Conservation (phyloP, 1,139 yeast genomes). For the Candida pseudoviswanathii region DNA sequence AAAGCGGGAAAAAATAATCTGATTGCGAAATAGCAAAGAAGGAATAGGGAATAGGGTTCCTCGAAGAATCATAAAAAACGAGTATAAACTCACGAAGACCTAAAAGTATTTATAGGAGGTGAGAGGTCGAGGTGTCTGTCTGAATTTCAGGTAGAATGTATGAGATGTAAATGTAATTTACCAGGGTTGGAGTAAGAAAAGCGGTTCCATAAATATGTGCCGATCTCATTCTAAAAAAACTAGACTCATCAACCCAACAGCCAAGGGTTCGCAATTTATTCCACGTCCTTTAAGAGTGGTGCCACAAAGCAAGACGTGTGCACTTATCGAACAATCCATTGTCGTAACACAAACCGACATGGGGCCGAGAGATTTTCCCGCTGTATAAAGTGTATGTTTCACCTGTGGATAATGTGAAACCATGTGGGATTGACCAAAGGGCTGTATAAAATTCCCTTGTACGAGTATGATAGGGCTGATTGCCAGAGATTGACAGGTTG, state of each 20-base stretch:
- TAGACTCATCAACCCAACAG: background rate
- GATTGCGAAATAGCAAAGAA: background rate
- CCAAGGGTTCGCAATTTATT: slow-evolving; percentile 1
- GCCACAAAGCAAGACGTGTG: background rate
- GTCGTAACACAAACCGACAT: background rate
- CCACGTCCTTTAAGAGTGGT: too few species aligned
- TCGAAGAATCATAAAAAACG: background rate
- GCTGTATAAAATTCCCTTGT: too few species aligned
- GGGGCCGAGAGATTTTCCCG: background rate
- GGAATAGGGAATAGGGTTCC: background rate
- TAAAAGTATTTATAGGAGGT: background rate
- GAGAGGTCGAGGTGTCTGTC: background rate
- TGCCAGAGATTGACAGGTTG: too few species aligned
- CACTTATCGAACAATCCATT: background rate
- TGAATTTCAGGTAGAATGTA: slow-evolving; percentile 1
- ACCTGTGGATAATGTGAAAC: too few species aligned
- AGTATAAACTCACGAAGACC: background rate
- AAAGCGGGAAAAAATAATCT: background rate
- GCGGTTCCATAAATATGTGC: background rate
- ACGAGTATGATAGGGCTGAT: too few species aligned
- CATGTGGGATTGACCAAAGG: too few species aligned
- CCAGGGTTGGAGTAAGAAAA: background rate
- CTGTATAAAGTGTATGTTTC: too few species aligned
- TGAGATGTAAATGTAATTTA: background rate
- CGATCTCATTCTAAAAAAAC: background rate